Evolutionary conservation across 306 rosid species (phyloP).

Genomic region (Chamaecrista fasciculata): DNA sequence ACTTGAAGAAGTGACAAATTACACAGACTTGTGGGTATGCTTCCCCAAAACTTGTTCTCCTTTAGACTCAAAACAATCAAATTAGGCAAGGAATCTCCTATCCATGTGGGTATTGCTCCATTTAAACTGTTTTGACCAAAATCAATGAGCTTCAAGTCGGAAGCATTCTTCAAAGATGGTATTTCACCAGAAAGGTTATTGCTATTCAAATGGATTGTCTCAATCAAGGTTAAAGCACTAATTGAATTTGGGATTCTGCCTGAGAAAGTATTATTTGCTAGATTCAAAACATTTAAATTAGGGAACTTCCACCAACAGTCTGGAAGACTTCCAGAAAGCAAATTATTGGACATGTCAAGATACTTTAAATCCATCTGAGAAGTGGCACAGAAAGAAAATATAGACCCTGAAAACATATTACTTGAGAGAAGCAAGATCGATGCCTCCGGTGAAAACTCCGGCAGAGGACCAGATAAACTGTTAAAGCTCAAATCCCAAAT

Average conservation of each 20-base stretch:
- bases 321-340: neutral
- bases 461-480: conserved; percentile 5
- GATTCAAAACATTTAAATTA: neutral
- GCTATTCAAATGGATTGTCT: neutral
- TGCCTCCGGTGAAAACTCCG: neutral
- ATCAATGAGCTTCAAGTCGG: neutral
- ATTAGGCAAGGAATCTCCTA: neutral
- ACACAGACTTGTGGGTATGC: conserved; percentile 28
- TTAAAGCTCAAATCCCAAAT: conserved; percentile 16
- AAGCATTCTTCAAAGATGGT: conserved; percentile 11
- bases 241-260: conserved; percentile 23
- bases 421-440: neutral
- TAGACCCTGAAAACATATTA: neutral
- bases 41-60: conserved; percentile 11
- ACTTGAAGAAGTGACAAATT: conserved; percentile 16
- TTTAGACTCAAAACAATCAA: neutral
- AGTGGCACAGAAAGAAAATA: conserved; percentile 3
- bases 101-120: conserved; percentile 4
- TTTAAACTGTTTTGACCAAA: conserved; percentile 3
- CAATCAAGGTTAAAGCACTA: neutral
- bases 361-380: fast-evolving
- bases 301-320: conserved; percentile 15
- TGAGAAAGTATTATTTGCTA: conserved; percentile 22
- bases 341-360: conserved; percentile 20
- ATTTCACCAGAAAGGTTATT: conserved; percentile 12